Conservation (phyloP, 2,329 filamentous ascomycete species). For the Esteya vermicola region DNA sequence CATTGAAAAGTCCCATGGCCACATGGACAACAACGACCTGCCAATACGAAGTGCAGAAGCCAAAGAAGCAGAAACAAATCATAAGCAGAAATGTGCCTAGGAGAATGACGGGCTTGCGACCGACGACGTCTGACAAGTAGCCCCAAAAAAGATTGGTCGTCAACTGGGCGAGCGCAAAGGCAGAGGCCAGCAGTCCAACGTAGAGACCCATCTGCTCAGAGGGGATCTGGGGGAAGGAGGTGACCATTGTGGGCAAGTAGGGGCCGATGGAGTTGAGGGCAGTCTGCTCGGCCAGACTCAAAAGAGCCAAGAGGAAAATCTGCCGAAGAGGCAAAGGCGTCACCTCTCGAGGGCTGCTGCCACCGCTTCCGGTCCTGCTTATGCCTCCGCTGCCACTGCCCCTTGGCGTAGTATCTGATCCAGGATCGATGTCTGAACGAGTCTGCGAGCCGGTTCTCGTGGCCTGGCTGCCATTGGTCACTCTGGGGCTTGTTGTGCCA, state of each 20-base stretch:
- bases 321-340: conserved; percentile 74
- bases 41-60: conserved; percentile 69
- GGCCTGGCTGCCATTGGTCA: no score
- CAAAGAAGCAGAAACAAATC: conserved; percentile 71
- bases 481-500: no score
- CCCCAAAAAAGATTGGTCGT: conserved; percentile 88
- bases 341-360: conserved; percentile 21
- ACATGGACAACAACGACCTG: conserved; percentile 78
- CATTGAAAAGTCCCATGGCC: conserved; percentile 85
- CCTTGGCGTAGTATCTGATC: no score
- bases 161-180: conserved; percentile 86
- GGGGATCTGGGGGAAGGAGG: conserved; percentile 68
- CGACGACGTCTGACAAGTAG: conserved; percentile 64
- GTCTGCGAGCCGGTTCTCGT: no score
- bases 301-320: conserved; percentile 70
- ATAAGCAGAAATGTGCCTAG: conserved; percentile 73
- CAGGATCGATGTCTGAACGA: no score
- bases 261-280: conserved; percentile 93
- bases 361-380: conserved; percentile 12
- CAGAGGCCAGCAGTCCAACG: conserved; percentile 77
- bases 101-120: conserved; percentile 70
- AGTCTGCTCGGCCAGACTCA: conserved; percentile 88
- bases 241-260: conserved; percentile 87
- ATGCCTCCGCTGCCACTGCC: background rate
- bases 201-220: conserved; percentile 64